Percentiles rank a stretch among this genome's conserved stretches.
Evolutionary conservation across 2,329 filamentous ascomycete genomes (phyloP).

Genomic region (Fusarium marasasianum): DNA sequence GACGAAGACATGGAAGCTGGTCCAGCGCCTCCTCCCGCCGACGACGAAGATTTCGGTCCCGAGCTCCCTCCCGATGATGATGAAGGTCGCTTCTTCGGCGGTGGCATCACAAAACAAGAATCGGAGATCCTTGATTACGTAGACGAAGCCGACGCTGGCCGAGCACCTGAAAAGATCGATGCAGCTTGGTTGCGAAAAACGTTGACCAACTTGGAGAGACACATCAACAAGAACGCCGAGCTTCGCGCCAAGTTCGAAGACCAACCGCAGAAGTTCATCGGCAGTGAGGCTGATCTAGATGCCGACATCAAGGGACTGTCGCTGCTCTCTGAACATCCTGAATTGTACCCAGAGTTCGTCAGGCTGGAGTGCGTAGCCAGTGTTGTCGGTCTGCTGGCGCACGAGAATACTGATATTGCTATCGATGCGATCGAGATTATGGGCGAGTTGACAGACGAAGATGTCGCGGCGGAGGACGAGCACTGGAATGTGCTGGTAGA

Average conservation of each 20-base stretch:
- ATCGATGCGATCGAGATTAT: slow-evolving; percentile 92
- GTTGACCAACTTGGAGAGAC: slow-evolving; percentile 86
- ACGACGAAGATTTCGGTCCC: slow-evolving; percentile 61
- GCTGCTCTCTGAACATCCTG: slow-evolving; percentile 85
- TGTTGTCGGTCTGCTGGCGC: slow-evolving; percentile 83
- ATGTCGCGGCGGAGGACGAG: slow-evolving; percentile 80
- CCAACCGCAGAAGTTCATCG: slow-evolving; percentile 85
- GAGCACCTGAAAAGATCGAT: slow-evolving; percentile 79
- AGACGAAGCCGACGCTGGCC: slow-evolving; percentile 60
- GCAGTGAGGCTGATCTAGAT: slow-evolving; percentile 88
- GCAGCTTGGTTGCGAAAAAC: slow-evolving; percentile 82
- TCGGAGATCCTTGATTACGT: slow-evolving; percentile 89
- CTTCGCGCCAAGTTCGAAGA: slow-evolving; percentile 85
- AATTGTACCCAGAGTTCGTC: slow-evolving; percentile 83
- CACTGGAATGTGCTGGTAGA: slow-evolving; percentile 84
- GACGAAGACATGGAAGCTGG: slow-evolving; percentile 63
- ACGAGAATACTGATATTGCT: slow-evolving; percentile 97
- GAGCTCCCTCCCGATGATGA: slow-evolving; percentile 66
- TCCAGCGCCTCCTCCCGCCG: slow-evolving; percentile 58
- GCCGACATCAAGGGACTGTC: slow-evolving; percentile 86
- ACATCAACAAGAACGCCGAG: slow-evolving; percentile 90
- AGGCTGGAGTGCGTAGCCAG: slow-evolving; percentile 77
- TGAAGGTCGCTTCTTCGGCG: slow-evolving; percentile 94
- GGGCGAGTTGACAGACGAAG: slow-evolving; percentile 91
- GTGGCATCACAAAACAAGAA: slow-evolving; percentile 84